A percentile compares a stretch with the other conserved stretches of the same genome.
phyloP scores from a whole-genome alignment of 2,329 filamentous ascomycete species.

The Aspergillus alliaceus region DNA sequence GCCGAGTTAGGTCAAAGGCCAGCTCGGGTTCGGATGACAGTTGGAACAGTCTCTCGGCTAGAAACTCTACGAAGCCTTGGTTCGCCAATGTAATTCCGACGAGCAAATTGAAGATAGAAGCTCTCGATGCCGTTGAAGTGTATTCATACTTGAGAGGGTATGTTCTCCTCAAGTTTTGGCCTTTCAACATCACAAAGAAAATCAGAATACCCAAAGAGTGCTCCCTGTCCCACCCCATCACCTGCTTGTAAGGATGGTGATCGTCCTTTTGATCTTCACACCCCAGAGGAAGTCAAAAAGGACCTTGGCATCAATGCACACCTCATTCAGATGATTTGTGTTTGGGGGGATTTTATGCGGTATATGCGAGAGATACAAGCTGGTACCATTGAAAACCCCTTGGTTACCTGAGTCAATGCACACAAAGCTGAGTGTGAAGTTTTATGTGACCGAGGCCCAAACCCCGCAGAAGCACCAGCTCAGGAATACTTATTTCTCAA shows the following conservation, averaged over 20 bases:
- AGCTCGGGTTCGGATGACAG: constrained; percentile 8
- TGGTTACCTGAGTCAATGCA: constrained; percentile 7
- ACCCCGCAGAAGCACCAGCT: constrained; percentile 5
- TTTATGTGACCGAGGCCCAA: constrained; percentile 1
- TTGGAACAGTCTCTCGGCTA: constrained; percentile 6
- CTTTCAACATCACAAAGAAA: not conserved
- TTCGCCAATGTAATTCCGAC: not conserved
- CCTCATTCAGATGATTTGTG: not conserved
- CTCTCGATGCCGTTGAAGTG: constrained; percentile 5
- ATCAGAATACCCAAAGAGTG: constrained; percentile 1
- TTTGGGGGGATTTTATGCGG: constrained; percentile 3
- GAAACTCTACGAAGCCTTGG: not conserved
- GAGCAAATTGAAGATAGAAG: not conserved
- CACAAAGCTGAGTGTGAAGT: not conserved
- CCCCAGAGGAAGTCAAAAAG: not conserved
- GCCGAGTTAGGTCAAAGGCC: not conserved
- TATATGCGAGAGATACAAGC: not conserved
- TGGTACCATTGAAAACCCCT: not conserved
- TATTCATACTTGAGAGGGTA: constrained; percentile 8
- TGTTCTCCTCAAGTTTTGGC: not conserved
- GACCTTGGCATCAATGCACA: constrained; percentile 8
- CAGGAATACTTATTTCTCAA: constrained; percentile 1
- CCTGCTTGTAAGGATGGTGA: not conserved
- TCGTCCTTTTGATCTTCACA: not conserved
- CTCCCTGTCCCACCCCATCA: not conserved